phyloP scores from a whole-genome alignment of 2,329 filamentous ascomycete species.

The Cadophora luteo-olivacea region DNA sequence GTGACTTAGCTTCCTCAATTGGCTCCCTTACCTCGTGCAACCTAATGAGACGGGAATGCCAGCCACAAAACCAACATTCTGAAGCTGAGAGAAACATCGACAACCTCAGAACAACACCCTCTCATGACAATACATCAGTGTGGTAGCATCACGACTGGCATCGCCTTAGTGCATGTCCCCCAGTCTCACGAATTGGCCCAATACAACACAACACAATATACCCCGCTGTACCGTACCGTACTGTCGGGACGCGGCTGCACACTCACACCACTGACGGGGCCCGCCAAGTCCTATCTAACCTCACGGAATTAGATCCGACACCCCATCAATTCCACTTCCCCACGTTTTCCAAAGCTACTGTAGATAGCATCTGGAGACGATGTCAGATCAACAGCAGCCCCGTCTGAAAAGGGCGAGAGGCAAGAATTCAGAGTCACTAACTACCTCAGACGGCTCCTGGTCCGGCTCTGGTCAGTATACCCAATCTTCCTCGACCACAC shows the following conservation, averaged over 20 bases:
- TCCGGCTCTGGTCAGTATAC: background rate
- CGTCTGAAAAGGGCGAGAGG: slow-evolving; percentile 9
- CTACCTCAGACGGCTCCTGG: slow-evolving; percentile 3
- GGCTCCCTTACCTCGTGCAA: background rate
- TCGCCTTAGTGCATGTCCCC: background rate
- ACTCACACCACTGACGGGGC: background rate
- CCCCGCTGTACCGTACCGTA: no score
- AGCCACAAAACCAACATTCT: background rate
- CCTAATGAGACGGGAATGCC: background rate
- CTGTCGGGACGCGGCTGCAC: no score
- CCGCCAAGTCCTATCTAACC: background rate
- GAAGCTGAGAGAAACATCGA: background rate
- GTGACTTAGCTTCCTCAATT: background rate
- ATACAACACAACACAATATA: no score
- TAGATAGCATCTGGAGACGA: background rate
- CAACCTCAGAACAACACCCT: background rate
- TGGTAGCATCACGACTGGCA: background rate
- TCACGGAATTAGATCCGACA: background rate
- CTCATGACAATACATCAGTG: background rate
- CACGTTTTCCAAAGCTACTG: background rate
- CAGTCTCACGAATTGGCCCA: background rate
- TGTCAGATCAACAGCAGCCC: background rate
- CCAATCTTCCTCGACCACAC: background rate
- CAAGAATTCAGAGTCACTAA: background rate
- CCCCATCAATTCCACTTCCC: background rate